These are phyloP conservation scores for Linnemannia hyalina DNA, from an alignment of 192 early-diverging fungal species.

Conservation along the genomic window DNA sequence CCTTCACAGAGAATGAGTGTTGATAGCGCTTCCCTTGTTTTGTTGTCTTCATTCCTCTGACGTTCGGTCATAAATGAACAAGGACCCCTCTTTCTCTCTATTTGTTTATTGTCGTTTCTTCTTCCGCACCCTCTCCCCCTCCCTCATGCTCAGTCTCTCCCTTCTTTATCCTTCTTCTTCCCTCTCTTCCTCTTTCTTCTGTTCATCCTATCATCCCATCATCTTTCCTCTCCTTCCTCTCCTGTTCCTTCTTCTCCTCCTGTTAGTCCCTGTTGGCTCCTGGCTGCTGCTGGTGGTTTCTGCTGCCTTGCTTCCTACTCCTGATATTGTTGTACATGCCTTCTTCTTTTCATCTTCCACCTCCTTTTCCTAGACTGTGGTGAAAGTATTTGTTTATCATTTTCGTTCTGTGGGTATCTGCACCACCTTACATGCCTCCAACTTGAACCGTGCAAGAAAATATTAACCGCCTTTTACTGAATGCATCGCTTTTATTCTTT, in stretches of 20 bases:
- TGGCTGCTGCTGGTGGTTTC: not conserved
- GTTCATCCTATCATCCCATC: not conserved
- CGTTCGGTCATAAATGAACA: no score
- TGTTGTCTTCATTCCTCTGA: no score
- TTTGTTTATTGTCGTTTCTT: not conserved
- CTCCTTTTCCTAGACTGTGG: not conserved
- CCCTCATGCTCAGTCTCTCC: not conserved
- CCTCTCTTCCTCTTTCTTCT: not conserved
- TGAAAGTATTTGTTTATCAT: not conserved
- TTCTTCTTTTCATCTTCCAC: no score
- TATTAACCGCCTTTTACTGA: not conserved
- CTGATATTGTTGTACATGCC: not conserved
- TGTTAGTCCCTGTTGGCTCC: not conserved
- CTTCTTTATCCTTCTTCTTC: not conserved
- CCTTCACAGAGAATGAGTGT: no score
- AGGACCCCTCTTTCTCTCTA: not conserved
- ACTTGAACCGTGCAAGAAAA: not conserved
- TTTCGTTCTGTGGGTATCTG: not conserved
- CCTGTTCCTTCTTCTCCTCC: not conserved
- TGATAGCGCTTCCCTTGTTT: no score
- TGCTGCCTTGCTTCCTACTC: not conserved
- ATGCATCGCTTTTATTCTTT: not conserved
- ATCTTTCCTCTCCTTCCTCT: not conserved
- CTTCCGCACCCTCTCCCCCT: not conserved
- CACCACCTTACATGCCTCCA: not conserved